phyloP scores from a whole-genome alignment of 139 green algal species.

The Micractinium sp. region DNA sequence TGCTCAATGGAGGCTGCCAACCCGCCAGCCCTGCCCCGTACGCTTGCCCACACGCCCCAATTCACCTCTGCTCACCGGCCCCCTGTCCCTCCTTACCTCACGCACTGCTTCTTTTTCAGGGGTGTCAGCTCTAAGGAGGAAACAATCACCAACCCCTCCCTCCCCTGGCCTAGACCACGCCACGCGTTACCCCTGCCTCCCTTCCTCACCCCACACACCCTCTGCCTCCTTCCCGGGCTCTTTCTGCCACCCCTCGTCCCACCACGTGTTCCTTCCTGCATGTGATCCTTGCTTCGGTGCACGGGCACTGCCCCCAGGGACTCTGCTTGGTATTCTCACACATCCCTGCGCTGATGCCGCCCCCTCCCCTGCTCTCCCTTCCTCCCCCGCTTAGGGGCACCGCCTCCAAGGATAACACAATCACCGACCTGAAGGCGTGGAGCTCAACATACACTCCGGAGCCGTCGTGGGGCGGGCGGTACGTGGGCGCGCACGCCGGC shows the following conservation, averaged over 20 bases:
- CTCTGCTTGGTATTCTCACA: too few relatives aligned
- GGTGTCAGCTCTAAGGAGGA: too few relatives aligned
- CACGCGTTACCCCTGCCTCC: too few relatives aligned
- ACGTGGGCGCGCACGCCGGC: neutral
- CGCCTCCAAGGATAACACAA: neutral
- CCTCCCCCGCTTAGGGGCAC: neutral
- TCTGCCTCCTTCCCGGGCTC: too few relatives aligned
- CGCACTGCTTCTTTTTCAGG: too few relatives aligned
- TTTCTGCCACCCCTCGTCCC: too few relatives aligned
- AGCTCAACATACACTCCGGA: neutral
- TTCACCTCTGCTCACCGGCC: neutral
- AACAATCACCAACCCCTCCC: too few relatives aligned
- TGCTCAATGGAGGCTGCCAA: neutral
- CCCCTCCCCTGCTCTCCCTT: neutral
- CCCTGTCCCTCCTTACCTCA: too few relatives aligned
- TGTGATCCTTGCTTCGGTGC: neutral
- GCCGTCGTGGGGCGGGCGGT: neutral
- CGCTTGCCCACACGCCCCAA: neutral
- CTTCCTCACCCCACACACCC: too few relatives aligned
- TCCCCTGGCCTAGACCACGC: too few relatives aligned
- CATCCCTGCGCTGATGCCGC: neutral
- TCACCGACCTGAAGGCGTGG: constrained; percentile 24
- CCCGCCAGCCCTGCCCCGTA: neutral
- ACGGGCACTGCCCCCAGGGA: neutral
- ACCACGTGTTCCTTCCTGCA: neutral